Evolutionary conservation across 176 grass and related monocot species (phyloP), one percentile per base, ranked within the genome.

Genomic region (Pontederia paniculata): DNA sequence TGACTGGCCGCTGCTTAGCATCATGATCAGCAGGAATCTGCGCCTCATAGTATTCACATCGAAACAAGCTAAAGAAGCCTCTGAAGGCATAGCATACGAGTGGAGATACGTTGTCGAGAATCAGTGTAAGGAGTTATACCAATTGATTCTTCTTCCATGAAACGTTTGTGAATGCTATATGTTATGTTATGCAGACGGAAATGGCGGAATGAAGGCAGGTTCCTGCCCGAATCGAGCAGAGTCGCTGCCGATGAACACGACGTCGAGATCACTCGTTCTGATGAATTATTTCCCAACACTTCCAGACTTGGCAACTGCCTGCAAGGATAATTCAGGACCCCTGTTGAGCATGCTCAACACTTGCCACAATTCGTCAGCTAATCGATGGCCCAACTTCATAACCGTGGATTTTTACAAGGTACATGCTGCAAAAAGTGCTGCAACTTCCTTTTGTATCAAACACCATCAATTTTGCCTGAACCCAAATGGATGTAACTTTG

Each of bases 401-500:
- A 80, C 93, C 20, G 83, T 98, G 0, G 93, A 98, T 42, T 91
- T 80, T 51, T 98, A 98, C 69, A 88, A 84, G 86, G 93, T 83
- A 4, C 8, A 9, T 31, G n/a, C 11, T 52, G 13, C n/a, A n/a
- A 37, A n/a, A 20, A 12, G 18, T 14, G 4, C 11, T 14, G 18
- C 9, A 55, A 44, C 48, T 66, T 17, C 46, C 56, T 42, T 48
- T 56, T 75, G 9, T 12, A 14, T 48, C 62, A 31, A 20, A 41
- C 60, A 49, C 18, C 62, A 1, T 48, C 45, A 11, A 20, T 62
- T 45, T 59, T 50, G 52, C 52, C 1, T 21, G 5, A 55, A 3
- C 18, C 55, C 42, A 10, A 50, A 10, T 31, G 6, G 5, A n/a
- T 23, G 5, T 57, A 10, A 17, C 9, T 19, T 8, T 3, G 42